These are phyloP conservation scores for Trichoderma parareesei DNA, from an alignment of 495 filamentous ascomycete genomes.

Conservation along the genomic window DNA sequence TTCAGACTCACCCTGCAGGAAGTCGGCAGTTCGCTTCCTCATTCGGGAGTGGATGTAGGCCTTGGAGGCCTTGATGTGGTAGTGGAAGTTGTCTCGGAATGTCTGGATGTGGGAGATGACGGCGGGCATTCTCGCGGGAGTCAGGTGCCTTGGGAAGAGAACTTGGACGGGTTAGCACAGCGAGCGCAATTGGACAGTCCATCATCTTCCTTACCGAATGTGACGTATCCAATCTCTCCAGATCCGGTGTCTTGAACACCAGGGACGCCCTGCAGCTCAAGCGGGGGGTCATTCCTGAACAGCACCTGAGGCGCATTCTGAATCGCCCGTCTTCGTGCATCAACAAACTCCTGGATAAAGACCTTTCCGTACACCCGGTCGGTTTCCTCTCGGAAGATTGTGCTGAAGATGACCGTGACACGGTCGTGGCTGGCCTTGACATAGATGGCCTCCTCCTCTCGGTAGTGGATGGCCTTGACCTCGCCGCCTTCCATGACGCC, in stretches of 20 bases:
- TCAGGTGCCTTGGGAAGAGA: conserved; percentile 90
- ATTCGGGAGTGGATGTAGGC: conserved; percentile 98
- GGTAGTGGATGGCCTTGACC: conserved; percentile 94
- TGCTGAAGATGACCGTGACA: conserved; percentile 98
- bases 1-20: conserved; percentile 70
- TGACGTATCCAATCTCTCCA: conserved; percentile 91
- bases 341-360: conserved; percentile 91
- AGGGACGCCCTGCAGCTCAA: conserved; percentile 80
- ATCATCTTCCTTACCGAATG: conserved; percentile 64
- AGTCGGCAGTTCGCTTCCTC: conserved; percentile 93
- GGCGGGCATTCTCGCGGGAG: conserved; percentile 78
- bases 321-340: conserved; percentile 85
- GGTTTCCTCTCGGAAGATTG: conserved; percentile 94
- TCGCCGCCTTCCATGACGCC: conserved; percentile 81
- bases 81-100: conserved; percentile 99
- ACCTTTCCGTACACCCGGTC: conserved; percentile 96
- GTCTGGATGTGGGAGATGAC: conserved; percentile 99
- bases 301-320: conserved; percentile 99
- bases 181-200: neutral
- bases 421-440: conserved; percentile 95
- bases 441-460: conserved; percentile 98
- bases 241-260: conserved; percentile 65
- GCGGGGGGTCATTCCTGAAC: conserved; percentile 86
- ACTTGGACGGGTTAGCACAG: conserved; percentile 45
- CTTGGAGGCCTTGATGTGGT: conserved; percentile 99